Evolutionary conservation across 495 filamentous ascomycete genomes (phyloP), one percentile per base, ranked within the genome.

Genomic region (Penicillium ochrochloron): DNA sequence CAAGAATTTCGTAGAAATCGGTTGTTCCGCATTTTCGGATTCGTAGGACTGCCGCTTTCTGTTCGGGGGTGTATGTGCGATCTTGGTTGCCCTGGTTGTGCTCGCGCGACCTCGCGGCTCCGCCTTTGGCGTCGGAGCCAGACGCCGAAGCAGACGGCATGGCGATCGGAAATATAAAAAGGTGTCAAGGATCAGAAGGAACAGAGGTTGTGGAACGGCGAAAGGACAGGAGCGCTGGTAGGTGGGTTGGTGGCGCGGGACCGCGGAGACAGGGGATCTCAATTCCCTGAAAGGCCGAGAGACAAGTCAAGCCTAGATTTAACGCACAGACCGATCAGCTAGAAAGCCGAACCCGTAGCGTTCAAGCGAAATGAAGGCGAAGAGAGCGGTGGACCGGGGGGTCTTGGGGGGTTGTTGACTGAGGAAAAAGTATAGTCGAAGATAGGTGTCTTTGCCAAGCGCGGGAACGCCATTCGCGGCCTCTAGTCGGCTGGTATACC

Each of bases 81-180:
- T 92, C 91, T 74, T 94, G 90, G 75, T 93, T 96, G 63, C 95
- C 95, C 70, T 98, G 94, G 71, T 95, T 94, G 78, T 98, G 95
- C 34, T 92, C 88, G 63, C 91, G 89, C 72, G 84, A 86, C 76
- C 89, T 89, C 53, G 92, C 85, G 44, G 84, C 79, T 60, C 70
- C 75, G 37, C 88, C 86, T 70, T 85, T 70, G 76, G 85, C 80
- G 69, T 93, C 88, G 57, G 87, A 83, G 66, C 92, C 92, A 59
- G 90, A 90, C 61, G 93, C 82, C 70, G 86, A 89, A 65, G 91
- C 90, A 67, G 88, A 88, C 63, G 91, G 86, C 93, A 96, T 96
- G 70, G 71, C 76, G 70, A 66, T 57, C 35, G 55, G 61, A 11
- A 21, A 21, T 58, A 19, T 14, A 50, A 58, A 50, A 58, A 37